Percentiles rank a stretch among this genome's conserved stretches.
phyloP scores from a whole-genome alignment of 2,329 filamentous ascomycete species.

The Dothidotthia symphoricarpi region DNA sequence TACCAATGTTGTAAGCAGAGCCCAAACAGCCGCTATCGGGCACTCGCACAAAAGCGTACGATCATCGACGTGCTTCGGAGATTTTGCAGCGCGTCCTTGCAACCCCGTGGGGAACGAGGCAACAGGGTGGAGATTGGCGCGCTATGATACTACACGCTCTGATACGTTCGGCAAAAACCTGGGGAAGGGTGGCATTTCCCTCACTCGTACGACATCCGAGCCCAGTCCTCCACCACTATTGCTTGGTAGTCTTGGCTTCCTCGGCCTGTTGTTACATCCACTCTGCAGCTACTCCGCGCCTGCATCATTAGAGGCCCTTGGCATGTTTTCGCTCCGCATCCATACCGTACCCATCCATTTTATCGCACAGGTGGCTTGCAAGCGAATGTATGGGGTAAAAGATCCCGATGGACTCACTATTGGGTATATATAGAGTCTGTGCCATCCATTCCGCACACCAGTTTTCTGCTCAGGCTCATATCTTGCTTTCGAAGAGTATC shows the following conservation, averaged over 20 bases:
- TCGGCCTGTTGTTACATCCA: constrained; percentile 23
- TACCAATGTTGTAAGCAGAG: no score
- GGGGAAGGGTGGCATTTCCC: constrained; percentile 13
- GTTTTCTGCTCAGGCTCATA: constrained; percentile 20
- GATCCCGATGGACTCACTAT: constrained; percentile 8
- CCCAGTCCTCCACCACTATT: constrained; percentile 15
- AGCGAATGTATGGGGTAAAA: constrained; percentile 10
- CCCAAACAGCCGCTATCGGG: no score
- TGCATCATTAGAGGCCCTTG: constrained; percentile 29
- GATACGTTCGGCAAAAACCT: constrained; percentile 15
- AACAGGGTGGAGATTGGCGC: constrained; percentile 18
- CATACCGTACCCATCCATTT: constrained; percentile 15
- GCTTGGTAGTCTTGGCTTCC: constrained; percentile 30
- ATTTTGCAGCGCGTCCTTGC: not conserved
- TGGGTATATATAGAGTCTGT: constrained; percentile 21
- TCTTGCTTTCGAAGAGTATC: constrained; percentile 7
- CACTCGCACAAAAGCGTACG: not conserved
- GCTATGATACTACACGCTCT: constrained; percentile 11
- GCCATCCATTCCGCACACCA: constrained; percentile 5
- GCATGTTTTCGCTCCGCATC: constrained; percentile 33
- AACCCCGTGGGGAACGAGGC: constrained; percentile 27
- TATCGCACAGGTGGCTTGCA: constrained; percentile 22
- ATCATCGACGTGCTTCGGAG: not conserved
- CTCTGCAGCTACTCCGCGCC: constrained; percentile 18
- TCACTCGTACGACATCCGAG: constrained; percentile 18